A percentile compares a stretch with the other conserved stretches of the same genome.
Conservation (phyloP, 176 grass and related monocot species). For the Oryza meyeriana region DNA sequence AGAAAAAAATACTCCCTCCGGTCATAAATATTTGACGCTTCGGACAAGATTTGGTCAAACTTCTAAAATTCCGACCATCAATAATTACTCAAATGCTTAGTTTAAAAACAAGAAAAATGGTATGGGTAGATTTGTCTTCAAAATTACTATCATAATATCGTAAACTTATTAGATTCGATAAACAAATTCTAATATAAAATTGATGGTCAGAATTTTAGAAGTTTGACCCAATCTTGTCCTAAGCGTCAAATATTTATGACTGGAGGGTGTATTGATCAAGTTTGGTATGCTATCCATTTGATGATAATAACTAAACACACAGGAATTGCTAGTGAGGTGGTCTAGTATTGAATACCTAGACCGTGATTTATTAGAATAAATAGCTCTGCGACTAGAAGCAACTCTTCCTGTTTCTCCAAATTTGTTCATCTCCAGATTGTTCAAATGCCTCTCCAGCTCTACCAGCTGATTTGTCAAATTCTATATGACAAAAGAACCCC, state of each 20-base stretch:
- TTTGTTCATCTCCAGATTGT: conserved; percentile 92
- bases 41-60: too few relatives aligned
- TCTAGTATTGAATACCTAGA: conserved; percentile 51
- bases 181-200: too few relatives aligned
- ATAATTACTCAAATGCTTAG: too few relatives aligned
- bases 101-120: too few relatives aligned
- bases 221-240: too few relatives aligned
- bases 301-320: conserved; percentile 19
- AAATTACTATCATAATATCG: too few relatives aligned
- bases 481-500: conserved; percentile 40
- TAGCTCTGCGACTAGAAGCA: conserved; percentile 52
- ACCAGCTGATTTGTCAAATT: conserved; percentile 85
- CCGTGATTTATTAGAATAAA: conserved; percentile 47
- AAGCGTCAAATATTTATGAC: too few relatives aligned
- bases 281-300: conserved; percentile 12
- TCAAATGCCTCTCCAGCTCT: conserved; percentile 93
- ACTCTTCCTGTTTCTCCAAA: conserved; percentile 68
- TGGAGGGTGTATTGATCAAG: conserved; percentile 10
- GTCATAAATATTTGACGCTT: too few relatives aligned
- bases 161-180: too few relatives aligned
- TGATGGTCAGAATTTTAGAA: too few relatives aligned
- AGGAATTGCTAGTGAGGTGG: conserved; percentile 3
- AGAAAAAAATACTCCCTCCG: neutral
- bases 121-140: too few relatives aligned
- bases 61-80: too few relatives aligned